These are phyloP conservation scores for Amaranthus palmeri DNA, from an alignment of 148 eudicot genomes.

Conservation along the genomic window DNA sequence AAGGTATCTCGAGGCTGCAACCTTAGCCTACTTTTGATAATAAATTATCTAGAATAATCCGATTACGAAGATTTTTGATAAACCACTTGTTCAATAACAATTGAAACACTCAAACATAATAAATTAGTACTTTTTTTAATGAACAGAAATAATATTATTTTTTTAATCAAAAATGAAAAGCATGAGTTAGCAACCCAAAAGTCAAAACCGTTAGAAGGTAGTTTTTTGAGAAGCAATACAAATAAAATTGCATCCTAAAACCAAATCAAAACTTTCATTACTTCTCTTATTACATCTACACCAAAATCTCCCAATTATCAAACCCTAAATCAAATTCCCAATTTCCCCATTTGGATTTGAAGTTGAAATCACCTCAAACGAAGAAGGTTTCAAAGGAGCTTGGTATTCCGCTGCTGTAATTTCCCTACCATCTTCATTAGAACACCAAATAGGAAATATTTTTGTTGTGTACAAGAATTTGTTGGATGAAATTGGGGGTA, in stretches of 20 bases:
- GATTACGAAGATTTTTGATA: too few species aligned
- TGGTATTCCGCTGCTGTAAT: constrained; percentile 47
- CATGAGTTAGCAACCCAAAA: too few species aligned
- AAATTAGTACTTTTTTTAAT: too few species aligned
- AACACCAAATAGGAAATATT: neutral
- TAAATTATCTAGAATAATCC: too few species aligned
- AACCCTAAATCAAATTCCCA: neutral
- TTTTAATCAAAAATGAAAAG: too few species aligned
- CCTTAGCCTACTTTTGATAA: too few species aligned
- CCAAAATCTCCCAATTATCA: neutral
- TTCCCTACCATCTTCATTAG: neutral
- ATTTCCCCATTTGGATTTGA: constrained; percentile 30
- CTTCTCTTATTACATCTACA: neutral
- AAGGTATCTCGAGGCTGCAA: too few species aligned
- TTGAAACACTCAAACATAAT: too few species aligned
- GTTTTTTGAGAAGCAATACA: too few species aligned
- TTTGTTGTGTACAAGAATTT: constrained; percentile 25
- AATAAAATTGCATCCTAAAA: constrained; percentile 17
- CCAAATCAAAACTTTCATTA: constrained; percentile 9
- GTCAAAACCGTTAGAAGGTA: too few species aligned
- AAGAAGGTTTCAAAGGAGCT: constrained; percentile 43
- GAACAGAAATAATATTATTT: too few species aligned
- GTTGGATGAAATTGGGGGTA: constrained; percentile 16
- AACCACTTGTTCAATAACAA: too few species aligned
- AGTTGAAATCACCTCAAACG: constrained; percentile 55